Evolutionary conservation across 306 rosid genomes (phyloP).

Genomic region (Vigna nakashimae): DNA sequence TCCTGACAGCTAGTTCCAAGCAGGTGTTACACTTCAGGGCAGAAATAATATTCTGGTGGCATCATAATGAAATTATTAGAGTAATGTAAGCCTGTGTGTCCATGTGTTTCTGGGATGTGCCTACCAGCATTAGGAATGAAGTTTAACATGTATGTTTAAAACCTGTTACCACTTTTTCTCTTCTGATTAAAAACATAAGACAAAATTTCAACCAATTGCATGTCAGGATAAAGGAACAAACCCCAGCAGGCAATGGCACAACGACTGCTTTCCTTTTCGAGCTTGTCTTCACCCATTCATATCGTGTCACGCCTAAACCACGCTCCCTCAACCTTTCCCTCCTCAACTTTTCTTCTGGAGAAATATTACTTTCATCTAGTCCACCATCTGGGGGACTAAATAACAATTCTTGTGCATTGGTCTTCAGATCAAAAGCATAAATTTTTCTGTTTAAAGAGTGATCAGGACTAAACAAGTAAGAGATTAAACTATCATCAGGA

Average conservation of each 20-base stretch:
- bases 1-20: constrained; percentile 16
- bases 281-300: constrained; percentile 91
- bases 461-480: constrained; percentile 87
- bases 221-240: constrained; percentile 52
- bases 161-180: background rate
- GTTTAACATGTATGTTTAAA: constrained; percentile 17
- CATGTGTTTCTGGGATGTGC: constrained; percentile 6
- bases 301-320: constrained; percentile 91
- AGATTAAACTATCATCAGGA: constrained; percentile 70
- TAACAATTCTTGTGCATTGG: constrained; percentile 64
- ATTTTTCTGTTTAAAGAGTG: constrained; percentile 72
- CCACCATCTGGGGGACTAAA: constrained; percentile 95
- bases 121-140: constrained; percentile 29
- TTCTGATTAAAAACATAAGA: constrained; percentile 16
- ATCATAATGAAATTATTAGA: constrained; percentile 24
- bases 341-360: constrained; percentile 91
- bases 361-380: constrained; percentile 84
- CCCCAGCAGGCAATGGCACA: constrained; percentile 99
- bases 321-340: constrained; percentile 97
- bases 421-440: constrained; percentile 67
- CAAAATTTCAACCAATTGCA: constrained; percentile 27
- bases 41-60: constrained; percentile 25
- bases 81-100: background rate
- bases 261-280: constrained; percentile 67
- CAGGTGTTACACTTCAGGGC: constrained; percentile 26